Evolutionary conservation across 495 filamentous ascomycete species (phyloP).

Genomic region (Penicillium antarcticum): DNA sequence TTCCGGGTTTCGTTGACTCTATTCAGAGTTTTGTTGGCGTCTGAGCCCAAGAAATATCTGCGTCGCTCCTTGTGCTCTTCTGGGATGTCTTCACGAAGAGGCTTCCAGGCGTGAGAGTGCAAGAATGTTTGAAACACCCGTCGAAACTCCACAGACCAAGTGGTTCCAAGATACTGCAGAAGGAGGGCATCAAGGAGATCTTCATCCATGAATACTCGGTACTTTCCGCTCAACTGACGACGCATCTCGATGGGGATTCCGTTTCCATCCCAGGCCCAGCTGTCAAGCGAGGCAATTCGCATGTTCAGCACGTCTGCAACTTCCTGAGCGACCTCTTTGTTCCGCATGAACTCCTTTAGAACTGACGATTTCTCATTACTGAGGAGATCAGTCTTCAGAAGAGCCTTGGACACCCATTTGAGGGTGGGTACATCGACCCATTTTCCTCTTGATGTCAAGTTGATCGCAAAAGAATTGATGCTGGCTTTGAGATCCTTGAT

Average conservation of each 20-base stretch:
- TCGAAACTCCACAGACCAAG: conserved; percentile 57
- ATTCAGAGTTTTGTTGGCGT: conserved; percentile 1
- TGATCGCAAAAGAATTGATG: conserved; percentile 43
- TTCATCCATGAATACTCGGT: conserved; percentile 62
- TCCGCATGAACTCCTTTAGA: conserved; percentile 57
- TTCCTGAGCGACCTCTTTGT: conserved; percentile 53
- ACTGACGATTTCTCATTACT: conserved; percentile 56
- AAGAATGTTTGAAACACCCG: conserved; percentile 30
- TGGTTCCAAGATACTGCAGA: conserved; percentile 61
- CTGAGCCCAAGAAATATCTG: conserved; percentile 43
- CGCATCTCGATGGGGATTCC: conserved; percentile 57
- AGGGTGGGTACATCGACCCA: conserved; percentile 38
- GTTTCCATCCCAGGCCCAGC: conserved; percentile 57
- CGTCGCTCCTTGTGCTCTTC: conserved; percentile 44
- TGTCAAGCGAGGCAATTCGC: conserved; percentile 54
- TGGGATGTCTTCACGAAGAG: conserved; percentile 33
- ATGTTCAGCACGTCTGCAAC: conserved; percentile 68
- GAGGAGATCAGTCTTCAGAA: conserved; percentile 55
- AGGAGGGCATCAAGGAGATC: conserved; percentile 65
- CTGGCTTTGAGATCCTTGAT: conserved; percentile 41
- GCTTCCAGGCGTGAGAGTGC: conserved; percentile 36
- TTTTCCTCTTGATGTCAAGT: conserved; percentile 28
- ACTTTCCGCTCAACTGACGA: conserved; percentile 59
- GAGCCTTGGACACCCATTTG: conserved; percentile 49
- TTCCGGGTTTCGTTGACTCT: conserved; percentile 34